Evolutionary conservation across 2,329 filamentous ascomycete species (phyloP), one percentile per base, ranked within the genome.

Genomic region (Trichocomaceae sp.): DNA sequence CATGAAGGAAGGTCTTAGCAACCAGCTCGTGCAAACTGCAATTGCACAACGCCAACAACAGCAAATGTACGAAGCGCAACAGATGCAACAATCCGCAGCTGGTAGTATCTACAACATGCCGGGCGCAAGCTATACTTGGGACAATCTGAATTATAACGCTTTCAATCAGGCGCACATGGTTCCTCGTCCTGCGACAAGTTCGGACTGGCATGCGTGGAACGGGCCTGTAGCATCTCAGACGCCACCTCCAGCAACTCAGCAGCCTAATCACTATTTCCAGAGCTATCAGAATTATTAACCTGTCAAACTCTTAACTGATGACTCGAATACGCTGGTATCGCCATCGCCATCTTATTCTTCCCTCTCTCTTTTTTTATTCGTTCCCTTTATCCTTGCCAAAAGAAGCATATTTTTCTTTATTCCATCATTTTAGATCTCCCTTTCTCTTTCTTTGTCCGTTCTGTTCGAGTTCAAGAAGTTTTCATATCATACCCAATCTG

Each of bases 21-120:
- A 84, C 45, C 83, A 85, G 55, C 82, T 84, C 57, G 86, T 90
- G 7, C 84, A 90, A 60, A 80, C 87, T 57, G 87, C 86, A 0
- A 88, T 90, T 64, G 77, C 79, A 45, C 84, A 87, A 66, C 78
- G 84, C 26, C 83, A 88, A 63, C 80, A 84, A 52, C 79, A 75
- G 57, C 67, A 67, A 29, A 72, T 77, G 57, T 66, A 71, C n/a
- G 70, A 74, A 53, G 64, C 64, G 48, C 70, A 71, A 58, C 72
- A 68, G 57, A 54, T 52, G 29, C 55, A 58, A 17, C 59, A 64
- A 50, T 48, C 54, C 22, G 61, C 57, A n/a, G 62, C 61, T 23
- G 59, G 65, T 17, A 59, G 60, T 57, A 64, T 71, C 50, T 72
- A 72, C 58, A 71, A 67, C 46, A 61, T 71, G 26, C 69, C 69